phyloP scores from a whole-genome alignment of 495 filamentous ascomycete genomes.

The Aspergillus egyptiacus region DNA sequence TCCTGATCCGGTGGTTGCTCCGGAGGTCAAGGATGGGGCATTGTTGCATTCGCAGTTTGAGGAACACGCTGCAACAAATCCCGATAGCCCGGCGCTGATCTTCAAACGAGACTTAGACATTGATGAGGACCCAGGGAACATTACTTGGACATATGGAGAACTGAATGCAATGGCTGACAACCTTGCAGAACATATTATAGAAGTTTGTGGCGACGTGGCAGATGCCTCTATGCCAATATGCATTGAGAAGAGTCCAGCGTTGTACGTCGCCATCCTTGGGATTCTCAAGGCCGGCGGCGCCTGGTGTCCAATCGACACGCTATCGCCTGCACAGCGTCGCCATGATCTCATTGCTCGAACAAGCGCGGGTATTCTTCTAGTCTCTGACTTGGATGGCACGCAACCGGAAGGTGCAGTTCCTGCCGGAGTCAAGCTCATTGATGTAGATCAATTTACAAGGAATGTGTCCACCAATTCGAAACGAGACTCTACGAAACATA shows the following conservation, averaged over 20 bases:
- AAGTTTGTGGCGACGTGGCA: slow-evolving; percentile 17
- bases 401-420: slow-evolving; percentile 25
- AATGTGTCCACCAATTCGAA: background rate
- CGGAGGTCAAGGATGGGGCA: slow-evolving; percentile 11
- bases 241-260: slow-evolving; percentile 74
- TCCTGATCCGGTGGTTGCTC: background rate
- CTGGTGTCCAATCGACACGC: slow-evolving; percentile 37
- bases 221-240: slow-evolving; percentile 61
- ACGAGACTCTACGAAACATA: background rate
- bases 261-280: slow-evolving; percentile 73
- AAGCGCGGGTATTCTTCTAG: slow-evolving; percentile 21
- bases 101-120: slow-evolving; percentile 24
- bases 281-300: slow-evolving; percentile 59
- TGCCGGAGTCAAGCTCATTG: slow-evolving; percentile 18
- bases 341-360: slow-evolving; percentile 32
- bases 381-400: slow-evolving; percentile 19
- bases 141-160: slow-evolving; percentile 27
- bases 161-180: slow-evolving; percentile 25
- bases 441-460: slow-evolving; percentile 17
- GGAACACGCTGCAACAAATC: slow-evolving; percentile 16
- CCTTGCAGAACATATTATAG: slow-evolving; percentile 23
- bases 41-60: slow-evolving; percentile 27
- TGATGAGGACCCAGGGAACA: slow-evolving; percentile 13
- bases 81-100: slow-evolving; percentile 24
- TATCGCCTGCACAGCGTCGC: slow-evolving; percentile 29